Base-by-base conservation (phyloP, 306 rosid genomes). In the Hippophae rhamnoides region DNA sequence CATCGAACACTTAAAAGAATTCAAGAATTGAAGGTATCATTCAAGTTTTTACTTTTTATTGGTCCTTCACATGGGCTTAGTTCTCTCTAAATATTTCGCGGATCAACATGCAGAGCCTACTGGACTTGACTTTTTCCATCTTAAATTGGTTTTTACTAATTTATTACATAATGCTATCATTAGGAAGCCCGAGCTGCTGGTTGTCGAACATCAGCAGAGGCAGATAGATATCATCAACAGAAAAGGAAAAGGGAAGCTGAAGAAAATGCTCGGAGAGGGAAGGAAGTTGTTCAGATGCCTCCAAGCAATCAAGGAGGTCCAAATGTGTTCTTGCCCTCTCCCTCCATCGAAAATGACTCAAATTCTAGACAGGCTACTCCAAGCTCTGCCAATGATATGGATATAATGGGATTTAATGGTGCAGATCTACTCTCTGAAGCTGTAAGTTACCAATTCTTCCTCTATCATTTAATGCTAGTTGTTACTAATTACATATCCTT, bases 171-270 rank as follows among this genome's bases (percentile, higher is more conserved):
- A 53, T 47, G 47, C 44, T 10, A 31, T 47, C 10, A 9, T 72
- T 80, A 88, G 99, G 95, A 93, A 64, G 95, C 97, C 25, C 74
- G 73, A 52, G 73, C 73, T 73, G 89, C 93, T 41, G 99, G 99
- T 54, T 93, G 89, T 67, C 88, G 86, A 61, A 78, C 75, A 54
- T 47, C 88, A 6, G 78, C 74, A 0, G 95, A 88, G 73, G 99
- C 81, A 53, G 90, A 88, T 61, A 76, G 79, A 73, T 88, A 82
- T 74, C 75, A 80, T 64, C 64, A 67, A 53, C 77, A 67, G 8
- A 93, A 84, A 76, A 79, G 85, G 73, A 78, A 59, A 74, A 80
- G 75, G 72, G 97, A 73, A 77, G 82, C 82, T 10, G 97, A 92
- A 38, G 93, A 81, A 63, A 72, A 38, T 67, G 74, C 74, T 69